These are phyloP conservation scores for Salix brachista DNA, from an alignment of 345 rosid genomes.

Conservation along the genomic window DNA sequence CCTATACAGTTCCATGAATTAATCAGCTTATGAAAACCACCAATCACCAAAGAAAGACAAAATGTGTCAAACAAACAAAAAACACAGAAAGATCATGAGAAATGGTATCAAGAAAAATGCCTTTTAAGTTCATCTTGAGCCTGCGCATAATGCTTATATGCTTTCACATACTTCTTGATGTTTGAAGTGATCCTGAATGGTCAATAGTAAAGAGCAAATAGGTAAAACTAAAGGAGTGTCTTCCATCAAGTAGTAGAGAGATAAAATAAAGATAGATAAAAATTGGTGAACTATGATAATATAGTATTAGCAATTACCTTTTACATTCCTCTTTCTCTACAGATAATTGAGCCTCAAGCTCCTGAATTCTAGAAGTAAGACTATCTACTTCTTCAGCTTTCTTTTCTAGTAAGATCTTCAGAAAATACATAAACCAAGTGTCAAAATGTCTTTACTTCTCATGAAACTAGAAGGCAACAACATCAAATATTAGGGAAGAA, in stretches of 20 bases:
- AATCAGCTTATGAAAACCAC: slow-evolving; percentile 2
- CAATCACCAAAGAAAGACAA: slow-evolving; percentile 1
- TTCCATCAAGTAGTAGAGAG: slow-evolving; percentile 1
- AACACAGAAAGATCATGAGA: neutral
- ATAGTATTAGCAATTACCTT: slow-evolving; percentile 42
- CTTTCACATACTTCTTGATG: slow-evolving; percentile 71
- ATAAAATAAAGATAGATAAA: neutral
- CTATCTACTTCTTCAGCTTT: slow-evolving; percentile 63
- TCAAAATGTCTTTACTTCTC: neutral
- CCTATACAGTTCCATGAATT: slow-evolving; percentile 38
- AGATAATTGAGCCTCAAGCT: slow-evolving; percentile 65
- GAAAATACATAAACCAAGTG: slow-evolving; percentile 10
- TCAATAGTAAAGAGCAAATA: slow-evolving; percentile 15
- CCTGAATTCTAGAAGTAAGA: slow-evolving; percentile 64
- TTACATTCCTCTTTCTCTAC: slow-evolving; percentile 70
- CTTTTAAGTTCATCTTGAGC: slow-evolving; percentile 76
- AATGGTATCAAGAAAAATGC: slow-evolving; percentile 30
- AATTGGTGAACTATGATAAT: neutral
- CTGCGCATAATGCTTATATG: slow-evolving; percentile 49
- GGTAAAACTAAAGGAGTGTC: slow-evolving; percentile 11
- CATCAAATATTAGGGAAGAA: neutral
- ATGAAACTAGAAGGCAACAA: neutral
- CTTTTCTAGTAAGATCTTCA: slow-evolving; percentile 52
- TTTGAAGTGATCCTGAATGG: slow-evolving; percentile 64
- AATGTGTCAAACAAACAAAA: neutral